Percentiles rank a stretch among this genome's conserved stretches.
These are phyloP conservation scores for Amorphotheca resinae DNA, from an alignment of 495 filamentous ascomycete genomes.

Conservation along the genomic window DNA sequence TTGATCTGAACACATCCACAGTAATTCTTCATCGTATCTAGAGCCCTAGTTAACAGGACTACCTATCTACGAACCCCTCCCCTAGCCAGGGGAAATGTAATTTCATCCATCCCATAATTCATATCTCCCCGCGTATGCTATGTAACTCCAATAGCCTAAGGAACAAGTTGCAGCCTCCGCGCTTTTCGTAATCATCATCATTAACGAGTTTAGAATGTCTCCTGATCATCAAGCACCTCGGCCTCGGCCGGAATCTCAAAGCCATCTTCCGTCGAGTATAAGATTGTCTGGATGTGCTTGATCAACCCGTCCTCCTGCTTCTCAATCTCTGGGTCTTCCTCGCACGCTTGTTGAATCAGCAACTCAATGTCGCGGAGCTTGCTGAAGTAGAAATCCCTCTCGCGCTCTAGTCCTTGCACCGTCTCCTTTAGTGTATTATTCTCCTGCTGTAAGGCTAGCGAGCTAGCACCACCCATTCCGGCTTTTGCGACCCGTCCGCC, in stretches of 20 bases:
- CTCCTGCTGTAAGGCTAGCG: constrained; percentile 64
- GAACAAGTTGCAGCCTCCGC: constrained; percentile 8
- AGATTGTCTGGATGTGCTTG: constrained; percentile 87
- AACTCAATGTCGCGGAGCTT: constrained; percentile 96
- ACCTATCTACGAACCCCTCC: neutral
- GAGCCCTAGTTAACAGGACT: neutral
- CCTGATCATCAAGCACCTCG: constrained; percentile 53
- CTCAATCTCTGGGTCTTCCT: constrained; percentile 80
- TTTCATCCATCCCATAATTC: neutral
- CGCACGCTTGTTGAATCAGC: constrained; percentile 80
- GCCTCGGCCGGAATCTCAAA: constrained; percentile 71
- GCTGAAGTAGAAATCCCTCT: constrained; percentile 97
- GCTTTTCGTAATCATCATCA: constrained; percentile 12
- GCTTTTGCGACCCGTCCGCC: constrained; percentile 38
- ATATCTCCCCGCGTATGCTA: constrained; percentile 4
- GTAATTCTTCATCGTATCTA: too few species aligned
- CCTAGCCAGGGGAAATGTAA: neutral
- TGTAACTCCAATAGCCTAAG: constrained; percentile 17
- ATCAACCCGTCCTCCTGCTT: constrained; percentile 83
- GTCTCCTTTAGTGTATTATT: constrained; percentile 74
- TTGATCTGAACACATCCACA: too few species aligned
- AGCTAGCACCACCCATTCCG: constrained; percentile 44
- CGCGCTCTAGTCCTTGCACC: constrained; percentile 76
- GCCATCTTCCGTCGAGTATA: constrained; percentile 93
- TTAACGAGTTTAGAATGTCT: constrained; percentile 50